Conservation (phyloP, 225 moss, liverwort and hornwort species). For the Marchantia paleacea region DNA sequence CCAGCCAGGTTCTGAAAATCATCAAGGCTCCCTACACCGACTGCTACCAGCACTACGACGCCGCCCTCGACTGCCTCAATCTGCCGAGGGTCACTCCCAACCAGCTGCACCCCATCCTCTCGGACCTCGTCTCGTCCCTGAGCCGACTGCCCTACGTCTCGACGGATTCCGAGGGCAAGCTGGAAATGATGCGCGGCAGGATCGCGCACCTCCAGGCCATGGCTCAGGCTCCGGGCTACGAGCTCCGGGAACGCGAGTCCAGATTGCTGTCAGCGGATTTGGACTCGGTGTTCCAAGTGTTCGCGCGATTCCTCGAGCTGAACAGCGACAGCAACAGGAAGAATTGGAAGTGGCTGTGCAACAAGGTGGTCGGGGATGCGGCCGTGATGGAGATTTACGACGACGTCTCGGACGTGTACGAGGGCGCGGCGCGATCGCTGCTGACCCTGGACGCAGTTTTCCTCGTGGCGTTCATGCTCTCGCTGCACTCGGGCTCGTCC, state of each 20-base stretch:
- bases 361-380: conserved; percentile 16
- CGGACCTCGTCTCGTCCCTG: conserved; percentile 3
- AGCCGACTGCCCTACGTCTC: conserved; percentile 16
- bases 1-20: conserved; percentile 8
- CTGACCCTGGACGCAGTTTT: conserved; percentile 18
- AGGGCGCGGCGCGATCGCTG: conserved; percentile 5
- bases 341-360: conserved; percentile 16
- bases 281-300: conserved; percentile 17
- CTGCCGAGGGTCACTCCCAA: conserved; percentile 2
- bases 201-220: conserved; percentile 12
- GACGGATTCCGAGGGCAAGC: conserved; percentile 14
- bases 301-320: neutral
- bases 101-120: conserved; percentile 8
- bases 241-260: conserved; percentile 13
- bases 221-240: conserved; percentile 13
- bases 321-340: neutral
- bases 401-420: conserved; percentile 8
- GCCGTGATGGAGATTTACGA: conserved; percentile 10
- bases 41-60: conserved; percentile 2
- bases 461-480: conserved; percentile 18
- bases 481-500: neutral
- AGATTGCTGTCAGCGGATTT: neutral
- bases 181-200: conserved; percentile 22
- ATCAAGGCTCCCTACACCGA: conserved; percentile 15
- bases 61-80: conserved; percentile 15